Percentiles rank a stretch among this genome's conserved stretches.
These are phyloP conservation scores for Neovahlkampfia damariscottae DNA, from an alignment of 78 protist species.

Conservation along the genomic window DNA sequence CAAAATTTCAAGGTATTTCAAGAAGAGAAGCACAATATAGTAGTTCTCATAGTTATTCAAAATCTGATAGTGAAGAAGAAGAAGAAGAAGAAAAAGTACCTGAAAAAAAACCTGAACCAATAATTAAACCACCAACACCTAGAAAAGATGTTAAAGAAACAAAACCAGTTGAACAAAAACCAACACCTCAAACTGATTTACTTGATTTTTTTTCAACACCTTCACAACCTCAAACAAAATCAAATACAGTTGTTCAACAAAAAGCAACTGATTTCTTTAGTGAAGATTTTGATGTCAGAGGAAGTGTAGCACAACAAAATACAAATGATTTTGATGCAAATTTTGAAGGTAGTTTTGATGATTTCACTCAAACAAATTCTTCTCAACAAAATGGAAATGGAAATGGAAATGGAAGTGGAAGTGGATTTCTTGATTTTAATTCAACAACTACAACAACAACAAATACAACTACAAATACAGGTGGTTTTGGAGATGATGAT, in stretches of 20 bases:
- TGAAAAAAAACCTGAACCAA: not conserved
- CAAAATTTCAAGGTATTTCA: not conserved
- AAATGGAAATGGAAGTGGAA: no score
- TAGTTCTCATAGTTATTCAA: not conserved
- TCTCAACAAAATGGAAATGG: no score
- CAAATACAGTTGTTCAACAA: no score
- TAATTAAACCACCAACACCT: not conserved
- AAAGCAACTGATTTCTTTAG: not conserved
- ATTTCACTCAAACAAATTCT: not conserved
- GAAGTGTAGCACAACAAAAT: not conserved
- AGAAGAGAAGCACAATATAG: not conserved
- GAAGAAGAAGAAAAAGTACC: not conserved
- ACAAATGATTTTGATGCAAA: not conserved
- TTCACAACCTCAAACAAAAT: no score
- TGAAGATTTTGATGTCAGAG: no score
- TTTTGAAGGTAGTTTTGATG: not conserved
- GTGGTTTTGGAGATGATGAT: not conserved
- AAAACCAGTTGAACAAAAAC: not conserved
- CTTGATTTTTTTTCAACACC: not conserved
- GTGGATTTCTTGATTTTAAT: no score
- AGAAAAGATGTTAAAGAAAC: not conserved
- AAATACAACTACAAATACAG: not conserved
- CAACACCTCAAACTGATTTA: not conserved
- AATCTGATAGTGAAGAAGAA: not conserved
- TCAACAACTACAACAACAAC: conserved; percentile 1